These are phyloP conservation scores for Solanum sitiens DNA, from an alignment of 257 asterid species.

Conservation along the genomic window DNA sequence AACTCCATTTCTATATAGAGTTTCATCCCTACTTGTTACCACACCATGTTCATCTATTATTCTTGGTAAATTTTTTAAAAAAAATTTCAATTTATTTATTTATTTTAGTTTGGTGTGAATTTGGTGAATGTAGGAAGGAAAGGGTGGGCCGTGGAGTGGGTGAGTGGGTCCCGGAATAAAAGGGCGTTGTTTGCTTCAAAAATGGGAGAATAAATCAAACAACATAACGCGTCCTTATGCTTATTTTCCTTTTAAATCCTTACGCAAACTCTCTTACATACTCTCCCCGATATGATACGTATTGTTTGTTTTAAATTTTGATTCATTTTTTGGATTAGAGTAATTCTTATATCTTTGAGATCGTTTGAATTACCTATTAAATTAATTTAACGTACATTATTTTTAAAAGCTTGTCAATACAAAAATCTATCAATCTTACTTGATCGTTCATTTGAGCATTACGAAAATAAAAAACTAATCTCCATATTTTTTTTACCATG, in stretches of 20 bases:
- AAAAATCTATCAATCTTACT: not conserved
- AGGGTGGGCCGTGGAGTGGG: not conserved
- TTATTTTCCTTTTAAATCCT: not conserved
- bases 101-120: not conserved
- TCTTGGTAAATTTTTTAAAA: too few relatives aligned
- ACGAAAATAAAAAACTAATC: not conserved
- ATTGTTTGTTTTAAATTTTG: fast-evolving
- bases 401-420: not conserved
- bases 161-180: not conserved
- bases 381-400: not conserved
- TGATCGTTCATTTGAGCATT: too few relatives aligned
- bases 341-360: not conserved
- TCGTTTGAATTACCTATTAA: not conserved
- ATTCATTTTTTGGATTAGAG: not conserved
- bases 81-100: too few relatives aligned
- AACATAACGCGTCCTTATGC: not conserved
- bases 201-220: not conserved
- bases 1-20: not conserved
- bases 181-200: not conserved
- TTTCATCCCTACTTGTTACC: not conserved
- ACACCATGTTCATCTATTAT: not conserved
- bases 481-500: not conserved
- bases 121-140: not conserved
- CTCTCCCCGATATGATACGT: not conserved
- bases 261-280: not conserved